These are phyloP conservation scores for Prunus mongolica DNA, from an alignment of 306 rosid genomes.

Conservation along the genomic window DNA sequence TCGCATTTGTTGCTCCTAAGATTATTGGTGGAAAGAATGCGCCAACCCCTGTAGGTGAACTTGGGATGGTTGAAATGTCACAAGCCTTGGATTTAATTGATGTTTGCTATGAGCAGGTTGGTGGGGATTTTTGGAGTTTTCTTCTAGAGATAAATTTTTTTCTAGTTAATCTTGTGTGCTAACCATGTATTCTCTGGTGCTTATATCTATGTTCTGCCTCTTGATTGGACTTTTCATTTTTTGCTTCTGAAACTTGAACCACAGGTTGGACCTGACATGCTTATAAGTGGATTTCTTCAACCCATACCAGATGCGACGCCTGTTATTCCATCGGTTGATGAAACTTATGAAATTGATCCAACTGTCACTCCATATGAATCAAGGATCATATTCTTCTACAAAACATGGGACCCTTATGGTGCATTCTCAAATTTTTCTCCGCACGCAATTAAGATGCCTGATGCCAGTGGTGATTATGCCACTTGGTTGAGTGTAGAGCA, in stretches of 20 bases:
- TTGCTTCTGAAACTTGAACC: slow-evolving; percentile 21
- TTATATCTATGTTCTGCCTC: neutral
- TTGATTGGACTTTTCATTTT: neutral
- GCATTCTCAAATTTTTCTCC: slow-evolving; percentile 90
- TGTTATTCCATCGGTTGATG: slow-evolving; percentile 71
- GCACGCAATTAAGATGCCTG: slow-evolving; percentile 70
- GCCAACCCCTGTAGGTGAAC: slow-evolving; percentile 95
- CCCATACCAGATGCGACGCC: slow-evolving; percentile 75
- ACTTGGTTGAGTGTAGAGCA: slow-evolving; percentile 90
- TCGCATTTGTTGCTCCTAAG: slow-evolving; percentile 93
- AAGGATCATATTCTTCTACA: slow-evolving; percentile 71
- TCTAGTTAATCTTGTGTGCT: neutral
- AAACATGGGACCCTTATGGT: slow-evolving; percentile 92
- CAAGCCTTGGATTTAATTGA: slow-evolving; percentile 83
- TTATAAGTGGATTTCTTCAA: slow-evolving; percentile 83
- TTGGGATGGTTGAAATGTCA: slow-evolving; percentile 99
- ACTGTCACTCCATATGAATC: slow-evolving; percentile 70
- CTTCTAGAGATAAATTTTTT: neutral
- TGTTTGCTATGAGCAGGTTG: slow-evolving; percentile 80
- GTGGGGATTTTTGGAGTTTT: slow-evolving; percentile 3
- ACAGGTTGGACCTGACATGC: slow-evolving; percentile 94
- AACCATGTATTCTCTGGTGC: neutral
- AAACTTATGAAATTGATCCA: slow-evolving; percentile 78
- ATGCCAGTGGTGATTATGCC: slow-evolving; percentile 52
- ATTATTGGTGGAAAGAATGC: slow-evolving; percentile 89